These are phyloP conservation scores for Aulographum hederae DNA, from an alignment of 2,329 filamentous ascomycete species.

Conservation along the genomic window DNA sequence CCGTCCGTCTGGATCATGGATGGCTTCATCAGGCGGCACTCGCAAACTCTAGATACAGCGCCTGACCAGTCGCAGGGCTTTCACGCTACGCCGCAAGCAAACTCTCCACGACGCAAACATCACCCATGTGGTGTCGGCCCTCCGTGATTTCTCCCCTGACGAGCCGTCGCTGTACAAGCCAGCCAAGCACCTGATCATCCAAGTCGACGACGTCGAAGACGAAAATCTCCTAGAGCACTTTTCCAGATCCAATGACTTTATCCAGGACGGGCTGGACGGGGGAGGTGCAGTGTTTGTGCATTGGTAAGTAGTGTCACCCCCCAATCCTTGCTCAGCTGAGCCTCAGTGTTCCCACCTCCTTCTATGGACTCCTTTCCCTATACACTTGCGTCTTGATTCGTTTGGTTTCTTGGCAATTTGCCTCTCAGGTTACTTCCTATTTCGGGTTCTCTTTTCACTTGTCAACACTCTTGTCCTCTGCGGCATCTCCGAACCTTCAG, in stretches of 20 bases:
- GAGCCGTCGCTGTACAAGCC: conserved; percentile 41
- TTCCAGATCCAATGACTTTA: conserved; percentile 62
- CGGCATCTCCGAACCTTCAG: too few relatives aligned
- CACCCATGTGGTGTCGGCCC: conserved; percentile 77
- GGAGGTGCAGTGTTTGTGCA: conserved; percentile 48
- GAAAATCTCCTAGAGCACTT: conserved; percentile 73
- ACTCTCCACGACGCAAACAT: conserved; percentile 56
- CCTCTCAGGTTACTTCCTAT: too few relatives aligned
- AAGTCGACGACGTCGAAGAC: conserved; percentile 81
- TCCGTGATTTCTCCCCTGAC: conserved; percentile 36
- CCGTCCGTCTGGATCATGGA: too few relatives aligned
- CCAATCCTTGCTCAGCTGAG: conserved; percentile 18
- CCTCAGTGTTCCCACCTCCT: conserved; percentile 8
- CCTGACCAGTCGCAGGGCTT: conserved; percentile 61
- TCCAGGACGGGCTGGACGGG: conserved; percentile 51
- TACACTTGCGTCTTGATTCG: background rate
- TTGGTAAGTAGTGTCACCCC: conserved; percentile 39
- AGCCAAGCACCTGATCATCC: conserved; percentile 58
- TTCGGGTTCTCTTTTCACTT: too few relatives aligned
- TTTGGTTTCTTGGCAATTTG: background rate
- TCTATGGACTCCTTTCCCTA: background rate
- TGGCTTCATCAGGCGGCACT: conserved; percentile 3
- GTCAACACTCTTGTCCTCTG: too few relatives aligned
- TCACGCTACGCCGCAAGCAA: conserved; percentile 55
- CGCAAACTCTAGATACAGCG: background rate